Base-by-base conservation (phyloP, 2,329 filamentous ascomycete genomes). In the Didymellaceae sp. region DNA sequence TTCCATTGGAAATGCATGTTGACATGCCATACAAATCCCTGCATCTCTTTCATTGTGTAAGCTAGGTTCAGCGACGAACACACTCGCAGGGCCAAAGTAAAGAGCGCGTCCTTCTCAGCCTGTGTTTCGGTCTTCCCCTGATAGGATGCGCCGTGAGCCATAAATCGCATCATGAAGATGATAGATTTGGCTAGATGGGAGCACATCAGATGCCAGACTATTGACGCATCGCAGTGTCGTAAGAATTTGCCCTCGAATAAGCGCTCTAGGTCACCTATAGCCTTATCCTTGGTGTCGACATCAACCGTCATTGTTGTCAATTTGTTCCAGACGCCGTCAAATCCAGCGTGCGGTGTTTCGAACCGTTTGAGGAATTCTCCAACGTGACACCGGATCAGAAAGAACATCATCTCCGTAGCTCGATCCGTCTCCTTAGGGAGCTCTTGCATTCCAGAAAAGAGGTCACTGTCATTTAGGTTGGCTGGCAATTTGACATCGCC, bases 401-500 rank as follows among this genome's bases (percentile, higher is more conserved):
- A 77, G 62, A 77, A 78, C 55, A 78, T 78, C 78, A 80, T 80
- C 39, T 81, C 78, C 1, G 78, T 79, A 0, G 73, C 57, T 0
- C 79, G 76, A 3, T 68, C 58, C 17, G 75, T 73, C 31, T 77
- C 75, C 4, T 55, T 56, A 0, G 77, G 77, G 1, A 66, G 57
- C n/a, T 77, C 73, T 26, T 66, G 74, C 77, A 79, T 79, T 17
- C 68, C 67, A 1, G 70, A 70, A 31, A 72, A 69, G 1, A 79
- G 64, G 26, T 78, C 76, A 47, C 69, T 75, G 59, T 86, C 83
- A 65, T 85, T 78, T 31, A 85, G 64, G 46, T 84, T 82, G 10
- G 77, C 72, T 0, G 82, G 82, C 5, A 78, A 62, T 3, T 68
- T 69, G 1, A 80, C 81, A 57, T 81, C 77, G 55, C 77, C 80